A percentile compares a stretch with the other conserved stretches of the same genome.
These are phyloP conservation scores for Fraxinus cuspidata DNA, from an alignment of 257 asterid genomes.

Conservation along the genomic window DNA sequence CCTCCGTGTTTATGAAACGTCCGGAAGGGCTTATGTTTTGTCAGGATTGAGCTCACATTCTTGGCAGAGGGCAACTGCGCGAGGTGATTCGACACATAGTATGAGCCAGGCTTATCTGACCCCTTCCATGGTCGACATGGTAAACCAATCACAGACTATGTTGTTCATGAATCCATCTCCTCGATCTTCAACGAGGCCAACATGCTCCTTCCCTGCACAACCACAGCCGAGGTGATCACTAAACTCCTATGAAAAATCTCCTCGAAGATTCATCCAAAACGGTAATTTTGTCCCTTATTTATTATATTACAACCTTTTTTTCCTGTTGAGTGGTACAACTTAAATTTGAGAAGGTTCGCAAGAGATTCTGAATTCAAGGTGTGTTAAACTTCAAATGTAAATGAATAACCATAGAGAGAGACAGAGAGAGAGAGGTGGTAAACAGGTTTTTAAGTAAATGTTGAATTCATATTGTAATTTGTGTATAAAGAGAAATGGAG, in stretches of 20 bases:
- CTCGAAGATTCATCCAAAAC: not conserved
- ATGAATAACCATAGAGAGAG: too few species aligned
- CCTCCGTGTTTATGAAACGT: constrained; percentile 42
- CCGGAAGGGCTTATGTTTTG: constrained; percentile 52
- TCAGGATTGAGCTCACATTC: constrained; percentile 58
- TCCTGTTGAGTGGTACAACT: not conserved
- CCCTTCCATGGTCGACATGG: constrained; percentile 55
- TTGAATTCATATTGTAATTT: not conserved
- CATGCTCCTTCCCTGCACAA: constrained; percentile 32
- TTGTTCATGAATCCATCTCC: constrained; percentile 34
- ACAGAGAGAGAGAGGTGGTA: too few species aligned
- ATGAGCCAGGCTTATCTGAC: constrained; percentile 50
- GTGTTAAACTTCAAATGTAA: too few species aligned
- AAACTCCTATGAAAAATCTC: not conserved
- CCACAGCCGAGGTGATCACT: constrained; percentile 39
- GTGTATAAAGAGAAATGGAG: not conserved
- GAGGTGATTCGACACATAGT: constrained; percentile 47
- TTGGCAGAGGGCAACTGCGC: constrained; percentile 58
- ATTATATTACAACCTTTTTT: too few species aligned
- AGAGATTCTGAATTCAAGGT: not conserved
- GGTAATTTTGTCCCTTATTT: not conserved
- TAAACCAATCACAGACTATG: constrained; percentile 48
- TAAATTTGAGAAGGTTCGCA: too few species aligned
- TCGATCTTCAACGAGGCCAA: constrained; percentile 30
- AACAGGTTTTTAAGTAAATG: too few species aligned